Evolutionary conservation across 768 basidiomycete species (phyloP).

Genomic region (Hygrocybe coccinea): DNA sequence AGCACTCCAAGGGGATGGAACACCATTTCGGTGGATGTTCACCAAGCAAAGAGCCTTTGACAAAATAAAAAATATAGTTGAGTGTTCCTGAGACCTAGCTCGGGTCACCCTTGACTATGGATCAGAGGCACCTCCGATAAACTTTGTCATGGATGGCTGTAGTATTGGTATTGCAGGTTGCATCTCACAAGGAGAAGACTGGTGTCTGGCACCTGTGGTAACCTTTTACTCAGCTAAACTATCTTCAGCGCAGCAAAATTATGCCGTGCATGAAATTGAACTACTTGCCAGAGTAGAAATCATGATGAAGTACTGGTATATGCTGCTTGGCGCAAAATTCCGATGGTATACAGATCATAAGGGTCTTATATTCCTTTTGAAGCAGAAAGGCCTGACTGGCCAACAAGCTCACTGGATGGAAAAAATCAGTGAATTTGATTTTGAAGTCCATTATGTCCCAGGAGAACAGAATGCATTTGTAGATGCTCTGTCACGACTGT

Average conservation of each 20-base stretch:
- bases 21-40: conserved; percentile 11
- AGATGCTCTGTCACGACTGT: conserved; percentile 30
- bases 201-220: conserved; percentile 24
- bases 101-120: conserved; percentile 13
- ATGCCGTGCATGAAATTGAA: conserved; percentile 27
- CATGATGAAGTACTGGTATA: conserved; percentile 8
- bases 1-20: conserved; percentile 7
- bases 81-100: neutral
- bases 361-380: conserved; percentile 1
- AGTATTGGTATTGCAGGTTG: conserved; percentile 14
- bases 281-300: conserved; percentile 8
- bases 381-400: conserved; percentile 8
- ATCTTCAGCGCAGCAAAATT: conserved; percentile 25
- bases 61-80: conserved; percentile 20
- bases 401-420: conserved; percentile 15
- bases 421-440: conserved; percentile 14
- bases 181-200: conserved; percentile 12
- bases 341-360: conserved; percentile 11
- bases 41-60: conserved; percentile 21
- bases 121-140: conserved; percentile 7
- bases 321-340: conserved; percentile 8
- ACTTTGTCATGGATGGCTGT: conserved; percentile 19
- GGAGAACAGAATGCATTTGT: conserved; percentile 19
- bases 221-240: conserved; percentile 22
- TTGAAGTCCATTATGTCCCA: conserved; percentile 13